Percentiles rank a stretch among this genome's conserved stretches.
Evolutionary conservation across 1,139 yeast genomes (phyloP).

Genomic region (Debaryomyces nepalensis): DNA sequence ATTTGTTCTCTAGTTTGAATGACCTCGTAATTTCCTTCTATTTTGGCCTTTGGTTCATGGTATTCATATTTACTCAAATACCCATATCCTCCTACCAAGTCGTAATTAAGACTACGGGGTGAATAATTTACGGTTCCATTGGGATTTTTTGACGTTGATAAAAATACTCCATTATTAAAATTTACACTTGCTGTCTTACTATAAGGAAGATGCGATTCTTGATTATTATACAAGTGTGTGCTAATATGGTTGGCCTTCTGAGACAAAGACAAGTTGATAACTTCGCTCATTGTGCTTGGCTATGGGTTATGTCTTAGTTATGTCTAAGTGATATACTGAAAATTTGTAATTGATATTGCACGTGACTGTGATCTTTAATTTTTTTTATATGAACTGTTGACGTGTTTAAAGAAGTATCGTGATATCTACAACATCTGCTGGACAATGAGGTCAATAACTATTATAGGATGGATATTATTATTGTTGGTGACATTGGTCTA

Average conservation of each 20-base stretch:
- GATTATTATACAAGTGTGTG: conserved; percentile 81
- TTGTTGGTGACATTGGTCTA: conserved; percentile 7
- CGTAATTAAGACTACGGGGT: conserved; percentile 83
- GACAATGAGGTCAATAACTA: conserved; percentile 4
- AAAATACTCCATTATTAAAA: conserved; percentile 39
- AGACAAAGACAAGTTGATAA: conserved; percentile 71
- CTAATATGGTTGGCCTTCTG: conserved; percentile 72
- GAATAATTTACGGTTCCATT: conserved; percentile 60
- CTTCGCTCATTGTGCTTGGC: conserved; percentile 60
- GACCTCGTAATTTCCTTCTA: conserved; percentile 18
- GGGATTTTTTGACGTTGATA: conserved; percentile 42
- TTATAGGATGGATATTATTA: conserved; percentile 6
- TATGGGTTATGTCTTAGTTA: not conserved
- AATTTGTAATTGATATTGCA: not conserved
- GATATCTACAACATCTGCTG: not conserved
- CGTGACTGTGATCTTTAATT: not conserved
- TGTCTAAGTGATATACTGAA: conserved; percentile 20
- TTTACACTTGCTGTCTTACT: conserved; percentile 27
- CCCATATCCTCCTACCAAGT: conserved; percentile 69
- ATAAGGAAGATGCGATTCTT: conserved; percentile 71
- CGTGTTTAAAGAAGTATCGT: conserved; percentile 10
- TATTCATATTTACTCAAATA: conserved; percentile 59
- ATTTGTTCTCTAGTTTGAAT: conserved; percentile 21
- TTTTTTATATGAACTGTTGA: conserved; percentile 10
- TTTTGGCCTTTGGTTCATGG: conserved; percentile 27